These are phyloP conservation scores for Botrytis cinerea DNA, from an alignment of 2,329 filamentous ascomycete genomes.

Conservation along the genomic window DNA sequence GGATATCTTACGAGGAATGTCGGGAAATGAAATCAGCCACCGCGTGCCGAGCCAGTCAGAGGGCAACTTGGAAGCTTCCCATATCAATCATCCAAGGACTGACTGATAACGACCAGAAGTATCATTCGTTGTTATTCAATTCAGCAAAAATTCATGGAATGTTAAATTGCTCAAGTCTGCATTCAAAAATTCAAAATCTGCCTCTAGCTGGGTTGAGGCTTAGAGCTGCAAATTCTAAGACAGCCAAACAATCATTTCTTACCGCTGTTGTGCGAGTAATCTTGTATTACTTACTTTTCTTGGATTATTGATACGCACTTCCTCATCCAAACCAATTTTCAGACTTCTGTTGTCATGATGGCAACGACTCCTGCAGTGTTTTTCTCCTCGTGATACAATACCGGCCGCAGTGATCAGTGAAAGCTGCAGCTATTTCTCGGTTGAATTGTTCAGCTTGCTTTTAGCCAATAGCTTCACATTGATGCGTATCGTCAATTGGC, in stretches of 20 bases:
- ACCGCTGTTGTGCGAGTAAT: conserved; percentile 23
- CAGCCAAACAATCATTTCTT: conserved; percentile 21
- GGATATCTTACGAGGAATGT: conserved; percentile 15
- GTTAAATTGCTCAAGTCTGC: conserved; percentile 1
- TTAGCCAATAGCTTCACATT: conserved; percentile 5
- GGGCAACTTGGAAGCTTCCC: not conserved
- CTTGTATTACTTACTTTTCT: conserved; percentile 19
- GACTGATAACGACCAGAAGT: conserved; percentile 4
- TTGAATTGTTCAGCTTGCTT: not conserved
- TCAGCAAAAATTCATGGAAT: not conserved
- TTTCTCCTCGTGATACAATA: conserved; percentile 16
- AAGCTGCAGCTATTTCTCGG: conserved; percentile 12
- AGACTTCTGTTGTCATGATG: conserved; percentile 12
- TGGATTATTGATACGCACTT: conserved; percentile 20
- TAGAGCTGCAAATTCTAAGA: conserved; percentile 9
- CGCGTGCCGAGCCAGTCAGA: conserved; percentile 8
- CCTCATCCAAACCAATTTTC: conserved; percentile 7
- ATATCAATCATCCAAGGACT: not conserved
- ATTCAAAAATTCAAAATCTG: not conserved
- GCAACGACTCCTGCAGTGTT: conserved; percentile 11
- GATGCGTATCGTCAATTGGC: not conserved
- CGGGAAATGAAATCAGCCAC: not conserved
- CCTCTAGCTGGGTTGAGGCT: conserved; percentile 9
- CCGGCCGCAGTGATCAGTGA: not conserved
- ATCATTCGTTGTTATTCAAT: conserved; percentile 8